phyloP scores from a whole-genome alignment of 768 basidiomycete genomes.

The Mycena amicta region DNA sequence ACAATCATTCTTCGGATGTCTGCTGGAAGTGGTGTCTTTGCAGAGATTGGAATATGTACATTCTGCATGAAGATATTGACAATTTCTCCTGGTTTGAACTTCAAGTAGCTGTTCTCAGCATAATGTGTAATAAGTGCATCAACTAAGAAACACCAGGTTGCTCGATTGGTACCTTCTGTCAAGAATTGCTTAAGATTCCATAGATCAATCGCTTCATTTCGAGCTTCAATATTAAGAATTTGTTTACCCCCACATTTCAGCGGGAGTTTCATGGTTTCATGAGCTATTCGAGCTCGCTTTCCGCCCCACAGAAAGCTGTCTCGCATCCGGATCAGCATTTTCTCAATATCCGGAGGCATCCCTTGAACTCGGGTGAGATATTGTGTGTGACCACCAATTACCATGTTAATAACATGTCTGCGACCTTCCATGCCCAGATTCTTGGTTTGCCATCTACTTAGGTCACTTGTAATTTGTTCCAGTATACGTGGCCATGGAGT shows the following conservation, averaged over 20 bases:
- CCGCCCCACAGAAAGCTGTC: conserved; percentile 12
- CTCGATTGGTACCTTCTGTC: background rate
- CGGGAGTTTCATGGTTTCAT: conserved; percentile 5
- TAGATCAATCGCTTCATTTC: background rate
- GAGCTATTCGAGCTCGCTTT: conserved; percentile 2
- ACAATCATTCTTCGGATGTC: background rate
- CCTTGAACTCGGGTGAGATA: conserved; percentile 29
- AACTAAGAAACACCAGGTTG: background rate
- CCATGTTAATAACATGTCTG: conserved; percentile 25
- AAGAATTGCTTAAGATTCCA: background rate
- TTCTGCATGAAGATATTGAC: background rate
- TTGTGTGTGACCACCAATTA: conserved; percentile 27
- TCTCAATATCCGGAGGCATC: conserved; percentile 25
- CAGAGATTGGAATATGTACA: background rate
- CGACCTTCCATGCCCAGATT: conserved; percentile 19
- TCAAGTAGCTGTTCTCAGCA: background rate
- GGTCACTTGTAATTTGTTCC: background rate
- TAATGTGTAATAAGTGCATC: background rate
- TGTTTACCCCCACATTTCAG: conserved; percentile 3
- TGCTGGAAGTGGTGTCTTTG: background rate
- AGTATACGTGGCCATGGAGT: conserved; percentile 1
- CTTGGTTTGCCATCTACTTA: background rate
- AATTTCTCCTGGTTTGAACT: background rate
- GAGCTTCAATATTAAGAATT: background rate
- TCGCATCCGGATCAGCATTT: background rate